These are phyloP conservation scores for Akanthomyces muscarius DNA, from an alignment of 2,329 filamentous ascomycete species.

Conservation along the genomic window DNA sequence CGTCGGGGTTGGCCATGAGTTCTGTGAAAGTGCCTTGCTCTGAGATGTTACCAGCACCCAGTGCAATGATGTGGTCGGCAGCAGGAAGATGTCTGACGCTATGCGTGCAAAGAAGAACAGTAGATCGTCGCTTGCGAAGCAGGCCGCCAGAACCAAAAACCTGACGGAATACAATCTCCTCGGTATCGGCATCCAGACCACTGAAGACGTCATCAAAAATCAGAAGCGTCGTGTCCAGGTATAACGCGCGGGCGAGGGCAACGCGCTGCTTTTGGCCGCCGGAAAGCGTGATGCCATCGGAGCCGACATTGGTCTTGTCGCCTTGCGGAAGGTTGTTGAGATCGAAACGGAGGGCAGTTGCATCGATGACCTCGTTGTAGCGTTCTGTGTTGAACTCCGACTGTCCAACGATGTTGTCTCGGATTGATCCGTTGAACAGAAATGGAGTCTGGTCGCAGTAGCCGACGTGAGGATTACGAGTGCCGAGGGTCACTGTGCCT, in stretches of 20 bases:
- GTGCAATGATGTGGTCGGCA: conserved; percentile 45
- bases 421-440: background rate
- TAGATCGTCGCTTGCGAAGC: conserved; percentile 32
- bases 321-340: conserved; percentile 31
- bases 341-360: conserved; percentile 32
- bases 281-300: conserved; percentile 38
- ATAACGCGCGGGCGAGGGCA: conserved; percentile 31
- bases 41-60: conserved; percentile 34
- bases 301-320: conserved; percentile 37
- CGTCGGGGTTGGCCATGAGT: conserved; percentile 28
- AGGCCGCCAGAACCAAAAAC: conserved; percentile 27
- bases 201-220: conserved; percentile 36
- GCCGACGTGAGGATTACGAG: background rate
- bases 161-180: conserved; percentile 21
- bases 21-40: conserved; percentile 36
- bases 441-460: background rate
- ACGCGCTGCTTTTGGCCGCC: conserved; percentile 34
- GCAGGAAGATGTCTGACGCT: conserved; percentile 29
- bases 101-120: conserved; percentile 39
- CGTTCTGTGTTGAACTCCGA: conserved; percentile 27
- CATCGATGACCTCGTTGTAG: conserved; percentile 34
- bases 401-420: conserved; percentile 36
- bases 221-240: conserved; percentile 27
- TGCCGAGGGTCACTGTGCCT: background rate
- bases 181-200: conserved; percentile 32